phyloP scores from a whole-genome alignment of 164 flowering plant species.

The Euptelea pleiosperma region DNA sequence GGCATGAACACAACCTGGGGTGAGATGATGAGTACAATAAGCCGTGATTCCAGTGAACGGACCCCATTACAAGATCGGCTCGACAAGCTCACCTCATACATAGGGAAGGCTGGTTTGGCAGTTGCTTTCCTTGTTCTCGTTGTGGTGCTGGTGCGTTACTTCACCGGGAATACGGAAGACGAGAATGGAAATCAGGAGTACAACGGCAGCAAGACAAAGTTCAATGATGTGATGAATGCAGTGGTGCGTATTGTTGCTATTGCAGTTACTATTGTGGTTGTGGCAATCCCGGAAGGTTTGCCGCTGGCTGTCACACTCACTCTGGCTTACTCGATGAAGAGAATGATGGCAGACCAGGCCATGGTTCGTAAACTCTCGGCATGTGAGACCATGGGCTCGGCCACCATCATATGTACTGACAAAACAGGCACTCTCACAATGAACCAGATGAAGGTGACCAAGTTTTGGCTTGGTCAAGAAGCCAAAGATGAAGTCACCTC shows the following conservation, averaged over 20 bases:
- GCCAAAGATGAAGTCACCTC: conserved; percentile 11
- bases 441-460: conserved; percentile 57
- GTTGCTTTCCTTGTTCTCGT: conserved; percentile 47
- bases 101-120: conserved; percentile 51
- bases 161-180: conserved; percentile 34
- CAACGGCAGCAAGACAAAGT: conserved; percentile 32
- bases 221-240: conserved; percentile 29
- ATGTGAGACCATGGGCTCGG: conserved; percentile 40
- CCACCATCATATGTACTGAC: conserved; percentile 35
- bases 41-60: conserved; percentile 31
- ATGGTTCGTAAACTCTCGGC: conserved; percentile 36
- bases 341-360: conserved; percentile 41
- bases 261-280: conserved; percentile 43
- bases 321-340: conserved; percentile 44
- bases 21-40: conserved; percentile 58
- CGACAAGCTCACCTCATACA: conserved; percentile 46
- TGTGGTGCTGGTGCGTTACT: conserved; percentile 31
- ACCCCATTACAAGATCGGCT: conserved; percentile 64
- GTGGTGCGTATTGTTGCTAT: conserved; percentile 27
- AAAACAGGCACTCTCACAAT: conserved; percentile 54
- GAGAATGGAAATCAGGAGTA: conserved; percentile 43
- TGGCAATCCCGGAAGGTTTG: conserved; percentile 41
- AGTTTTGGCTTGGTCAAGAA: conserved; percentile 46
- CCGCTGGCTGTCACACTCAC: conserved; percentile 39
- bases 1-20: conserved; percentile 45